These are phyloP conservation scores for Pythium rhizo-oryzae DNA, from an alignment of 352 stramenopile genomes.

Conservation along the genomic window DNA sequence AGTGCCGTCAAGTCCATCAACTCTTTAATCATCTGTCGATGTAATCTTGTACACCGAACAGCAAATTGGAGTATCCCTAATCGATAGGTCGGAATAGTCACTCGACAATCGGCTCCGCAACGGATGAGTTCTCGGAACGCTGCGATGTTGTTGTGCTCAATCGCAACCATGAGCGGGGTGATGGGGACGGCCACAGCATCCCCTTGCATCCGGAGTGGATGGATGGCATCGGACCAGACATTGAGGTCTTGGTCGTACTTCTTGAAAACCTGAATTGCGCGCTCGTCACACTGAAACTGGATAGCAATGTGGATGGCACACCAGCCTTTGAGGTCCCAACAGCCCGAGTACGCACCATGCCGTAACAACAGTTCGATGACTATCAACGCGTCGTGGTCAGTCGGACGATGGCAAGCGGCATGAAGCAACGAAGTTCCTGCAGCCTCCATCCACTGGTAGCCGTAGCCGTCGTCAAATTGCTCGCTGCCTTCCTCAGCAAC, in stretches of 20 bases:
- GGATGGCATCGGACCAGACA: conserved; percentile 52
- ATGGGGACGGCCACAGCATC: conserved; percentile 13
- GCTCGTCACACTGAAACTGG: conserved; percentile 39
- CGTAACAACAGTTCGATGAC: conserved; percentile 52
- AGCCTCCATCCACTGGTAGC: conserved; percentile 9
- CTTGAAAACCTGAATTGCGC: conserved; percentile 50
- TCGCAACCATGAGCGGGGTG: conserved; percentile 56
- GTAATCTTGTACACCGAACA: conserved; percentile 6
- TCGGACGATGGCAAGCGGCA: conserved; percentile 46
- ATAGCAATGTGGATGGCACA: conserved; percentile 64
- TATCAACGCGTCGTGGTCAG: conserved; percentile 37
- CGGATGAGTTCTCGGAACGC: conserved; percentile 52
- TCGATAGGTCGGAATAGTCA: conserved; percentile 48
- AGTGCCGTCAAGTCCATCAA: conserved; percentile 9
- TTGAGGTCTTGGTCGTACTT: conserved; percentile 60
- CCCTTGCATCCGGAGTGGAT: not conserved
- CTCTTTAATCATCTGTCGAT: conserved; percentile 13
- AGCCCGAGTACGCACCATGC: conserved; percentile 41
- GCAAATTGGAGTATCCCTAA: conserved; percentile 56
- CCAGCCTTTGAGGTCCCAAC: conserved; percentile 54
- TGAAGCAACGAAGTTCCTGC: conserved; percentile 51
- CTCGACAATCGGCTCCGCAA: conserved; percentile 47
- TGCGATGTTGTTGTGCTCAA: conserved; percentile 49
- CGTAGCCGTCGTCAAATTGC: not conserved
- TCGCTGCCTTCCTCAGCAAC: not conserved